phyloP scores from a whole-genome alignment of 2,329 filamentous ascomycete genomes.

The Rugonectria rugulosa region DNA sequence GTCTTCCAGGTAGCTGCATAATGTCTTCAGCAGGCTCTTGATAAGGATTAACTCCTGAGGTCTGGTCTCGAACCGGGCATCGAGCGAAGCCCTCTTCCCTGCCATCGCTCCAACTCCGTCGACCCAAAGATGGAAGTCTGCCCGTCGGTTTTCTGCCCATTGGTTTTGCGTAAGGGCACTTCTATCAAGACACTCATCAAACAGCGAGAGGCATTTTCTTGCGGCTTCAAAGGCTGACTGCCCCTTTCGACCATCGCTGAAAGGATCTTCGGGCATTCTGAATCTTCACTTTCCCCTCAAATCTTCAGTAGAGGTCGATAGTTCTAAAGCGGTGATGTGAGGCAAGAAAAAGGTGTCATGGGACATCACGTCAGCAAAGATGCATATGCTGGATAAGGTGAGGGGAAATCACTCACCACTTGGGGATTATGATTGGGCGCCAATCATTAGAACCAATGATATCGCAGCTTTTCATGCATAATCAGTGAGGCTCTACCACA shows the following conservation, averaged over 20 bases:
- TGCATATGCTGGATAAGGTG: too few relatives aligned
- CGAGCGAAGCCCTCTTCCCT: conserved; percentile 7
- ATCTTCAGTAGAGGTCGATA: too few relatives aligned
- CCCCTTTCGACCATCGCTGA: not conserved
- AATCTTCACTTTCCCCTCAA: too few relatives aligned
- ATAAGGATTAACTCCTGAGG: conserved; percentile 8
- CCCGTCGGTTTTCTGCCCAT: conserved; percentile 13
- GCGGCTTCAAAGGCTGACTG: not conserved
- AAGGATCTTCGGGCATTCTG: not conserved
- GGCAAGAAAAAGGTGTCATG: too few relatives aligned
- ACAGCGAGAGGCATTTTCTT: not conserved
- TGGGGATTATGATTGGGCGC: too few relatives aligned
- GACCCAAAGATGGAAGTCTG: conserved; percentile 23
- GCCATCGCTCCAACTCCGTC: conserved; percentile 25
- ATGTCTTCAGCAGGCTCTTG: conserved; percentile 3
- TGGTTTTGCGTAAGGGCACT: not conserved
- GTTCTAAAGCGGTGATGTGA: too few relatives aligned
- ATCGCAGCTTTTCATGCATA: too few relatives aligned
- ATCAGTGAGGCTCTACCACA: too few relatives aligned
- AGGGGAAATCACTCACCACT: too few relatives aligned
- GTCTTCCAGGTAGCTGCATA: not conserved
- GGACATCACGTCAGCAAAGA: too few relatives aligned
- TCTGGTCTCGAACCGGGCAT: conserved; percentile 9
- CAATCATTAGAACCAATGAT: too few relatives aligned
- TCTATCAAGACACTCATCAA: not conserved